Evolutionary conservation across 192 early-diverging fungal species (phyloP).

Genomic region (Coemansia sp.): DNA sequence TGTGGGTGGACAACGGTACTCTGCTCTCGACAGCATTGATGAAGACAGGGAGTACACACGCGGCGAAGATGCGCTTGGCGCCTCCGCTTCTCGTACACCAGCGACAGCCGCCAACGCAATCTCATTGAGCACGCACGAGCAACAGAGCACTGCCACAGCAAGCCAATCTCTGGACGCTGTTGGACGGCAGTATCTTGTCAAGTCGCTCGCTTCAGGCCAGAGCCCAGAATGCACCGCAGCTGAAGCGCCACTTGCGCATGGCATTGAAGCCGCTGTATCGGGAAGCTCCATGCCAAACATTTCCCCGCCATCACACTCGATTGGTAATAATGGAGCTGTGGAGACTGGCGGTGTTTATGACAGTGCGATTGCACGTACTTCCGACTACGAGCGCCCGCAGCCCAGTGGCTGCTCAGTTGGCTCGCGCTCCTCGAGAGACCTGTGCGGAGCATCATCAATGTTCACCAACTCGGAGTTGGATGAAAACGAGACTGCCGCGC

Average conservation of each 20-base stretch:
- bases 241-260: background rate
- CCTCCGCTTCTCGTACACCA: background rate
- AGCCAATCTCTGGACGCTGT: constrained; percentile 5
- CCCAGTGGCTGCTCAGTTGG: constrained; percentile 3
- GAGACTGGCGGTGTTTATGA: background rate
- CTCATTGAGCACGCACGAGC: background rate
- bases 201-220: constrained; percentile 9
- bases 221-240: background rate
- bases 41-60: constrained; percentile 16
- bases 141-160: background rate
- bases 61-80: background rate
- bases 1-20: constrained; percentile 4
- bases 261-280: background rate
- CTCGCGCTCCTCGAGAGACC: constrained; percentile 17
- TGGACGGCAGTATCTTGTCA: constrained; percentile 28
- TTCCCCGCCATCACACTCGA: background rate
- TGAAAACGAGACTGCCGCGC: constrained; percentile 2
- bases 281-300: background rate
- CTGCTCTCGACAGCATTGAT: constrained; percentile 26
- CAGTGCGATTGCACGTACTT: background rate
- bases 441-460: constrained; percentile 40
- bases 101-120: background rate
- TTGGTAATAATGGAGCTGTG: background rate
- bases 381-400: background rate
- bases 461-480: constrained; percentile 38